Percentiles rank a stretch among this genome's conserved stretches.
phyloP scores from a whole-genome alignment of 2,329 filamentous ascomycete genomes.

The Shiraia sp. region DNA sequence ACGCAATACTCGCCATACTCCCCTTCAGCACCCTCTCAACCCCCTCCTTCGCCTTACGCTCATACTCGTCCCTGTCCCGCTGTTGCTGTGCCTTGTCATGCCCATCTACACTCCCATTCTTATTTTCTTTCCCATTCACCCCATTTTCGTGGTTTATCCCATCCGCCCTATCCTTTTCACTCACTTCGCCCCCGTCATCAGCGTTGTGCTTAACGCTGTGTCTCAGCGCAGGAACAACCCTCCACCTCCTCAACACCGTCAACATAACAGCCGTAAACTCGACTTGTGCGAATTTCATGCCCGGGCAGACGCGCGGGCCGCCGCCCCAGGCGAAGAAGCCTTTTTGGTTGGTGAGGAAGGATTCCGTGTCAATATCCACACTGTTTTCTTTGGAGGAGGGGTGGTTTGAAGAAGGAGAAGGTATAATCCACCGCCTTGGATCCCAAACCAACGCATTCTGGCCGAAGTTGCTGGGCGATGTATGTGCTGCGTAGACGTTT shows the following conservation, averaged over 20 bases:
- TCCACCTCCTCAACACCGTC: slow-evolving; percentile 6
- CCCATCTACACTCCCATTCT: too few relatives aligned
- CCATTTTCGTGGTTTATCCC: too few relatives aligned
- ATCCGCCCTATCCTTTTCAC: too few relatives aligned
- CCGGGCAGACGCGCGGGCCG: slow-evolving; percentile 55
- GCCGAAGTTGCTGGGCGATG: slow-evolving; percentile 26
- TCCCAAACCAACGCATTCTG: slow-evolving; percentile 27
- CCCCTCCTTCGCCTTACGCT: background rate
- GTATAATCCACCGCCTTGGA: slow-evolving; percentile 38
- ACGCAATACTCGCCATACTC: background rate
- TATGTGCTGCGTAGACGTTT: slow-evolving; percentile 29
- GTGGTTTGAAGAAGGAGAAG: too few relatives aligned
- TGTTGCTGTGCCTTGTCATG: too few relatives aligned
- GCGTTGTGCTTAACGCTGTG: too few relatives aligned
- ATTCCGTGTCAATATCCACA: slow-evolving; percentile 1
- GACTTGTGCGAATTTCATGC: slow-evolving; percentile 50
- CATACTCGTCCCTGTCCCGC: background rate
- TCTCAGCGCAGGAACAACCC: slow-evolving; percentile 1
- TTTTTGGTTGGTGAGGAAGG: slow-evolving; percentile 3
- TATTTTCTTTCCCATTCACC: too few relatives aligned
- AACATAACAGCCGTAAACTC: slow-evolving; percentile 52
- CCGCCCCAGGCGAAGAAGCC: slow-evolving; percentile 45
- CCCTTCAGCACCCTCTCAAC: slow-evolving; percentile 1
- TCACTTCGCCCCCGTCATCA: too few relatives aligned
- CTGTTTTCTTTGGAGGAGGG: slow-evolving; percentile 1